Base-by-base conservation (phyloP, 441 rosid genomes). In the Mallotus japonicus region DNA sequence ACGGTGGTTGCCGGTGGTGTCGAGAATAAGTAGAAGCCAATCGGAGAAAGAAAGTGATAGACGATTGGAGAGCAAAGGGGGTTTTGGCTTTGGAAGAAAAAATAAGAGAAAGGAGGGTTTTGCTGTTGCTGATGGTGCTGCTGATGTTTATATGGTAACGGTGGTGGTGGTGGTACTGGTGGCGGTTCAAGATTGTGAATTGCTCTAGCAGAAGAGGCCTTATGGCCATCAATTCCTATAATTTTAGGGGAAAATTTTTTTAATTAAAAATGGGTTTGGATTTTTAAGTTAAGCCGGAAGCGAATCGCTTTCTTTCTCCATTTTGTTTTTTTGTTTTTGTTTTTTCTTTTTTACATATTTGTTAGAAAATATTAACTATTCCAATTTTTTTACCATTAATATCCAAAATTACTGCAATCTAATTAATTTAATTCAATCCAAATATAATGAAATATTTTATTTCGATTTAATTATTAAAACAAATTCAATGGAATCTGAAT, bases 211-310 rank as follows among this genome's bases (percentile, higher is more conserved):
- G 53, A 71, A 67, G 60, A 69, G 93, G 88, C 93, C 96, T 83
- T 80, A 86, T 82, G 95, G 96, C 96, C 96, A 89, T 84, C 80
- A 76, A 86, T 71, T 71, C 68, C 13, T 2, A 9, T 7, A 17
- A n/a, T 58, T 16, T 16, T 59, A 20, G 53, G 67, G 65, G 40
- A 37, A 37, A 37, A 37, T 1, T 1, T 4, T 3, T 37, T 37
- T 37, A 37, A 37, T 37, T 37, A 4, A 37, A 37, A 37, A 54
- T 4, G 22, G 63, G 17, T 12, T 8, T 32, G 2, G n/a, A 14
- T 42, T 37, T 53, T 75, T 50, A n/a, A 17, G 28, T 51, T 51
- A 40, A 15, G 51, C 56, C 17, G 54, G 42, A 64, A 46, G 42
- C 61, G 44, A 59, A 51, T 50, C 75, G 54, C 42, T 77, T 72